Conservation (phyloP, 2,329 filamentous ascomycete genomes). For the Calonectria leucothoes region DNA sequence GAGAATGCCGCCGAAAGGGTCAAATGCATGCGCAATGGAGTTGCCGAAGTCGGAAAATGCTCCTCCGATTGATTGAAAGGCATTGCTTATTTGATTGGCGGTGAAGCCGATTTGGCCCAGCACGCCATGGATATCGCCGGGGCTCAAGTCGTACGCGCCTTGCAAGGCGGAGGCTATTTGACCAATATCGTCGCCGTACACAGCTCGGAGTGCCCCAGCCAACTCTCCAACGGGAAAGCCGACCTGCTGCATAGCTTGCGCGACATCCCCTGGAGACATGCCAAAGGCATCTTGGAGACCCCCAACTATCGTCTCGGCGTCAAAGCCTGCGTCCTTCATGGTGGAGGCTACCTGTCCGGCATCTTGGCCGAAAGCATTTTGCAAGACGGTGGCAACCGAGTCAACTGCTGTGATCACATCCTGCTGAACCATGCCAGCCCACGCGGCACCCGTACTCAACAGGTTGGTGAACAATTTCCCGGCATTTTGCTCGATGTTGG, state of each 20-base stretch:
- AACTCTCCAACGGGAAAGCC: neutral
- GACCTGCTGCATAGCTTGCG: neutral
- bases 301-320: neutral
- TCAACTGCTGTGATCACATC: neutral
- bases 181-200: neutral
- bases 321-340: neutral
- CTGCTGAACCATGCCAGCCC: slow-evolving; percentile 6
- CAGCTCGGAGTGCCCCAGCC: neutral
- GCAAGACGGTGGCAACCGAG: slow-evolving; percentile 5
- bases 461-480: neutral
- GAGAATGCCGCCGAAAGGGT: neutral
- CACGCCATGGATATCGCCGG: neutral
- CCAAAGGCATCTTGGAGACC: neutral
- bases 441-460: neutral
- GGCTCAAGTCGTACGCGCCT: neutral
- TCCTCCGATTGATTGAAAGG: neutral
- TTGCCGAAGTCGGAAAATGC: neutral
- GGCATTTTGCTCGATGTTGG: slow-evolving; percentile 7
- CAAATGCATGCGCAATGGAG: neutral
- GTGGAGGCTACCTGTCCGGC: neutral
- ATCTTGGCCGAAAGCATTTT: neutral
- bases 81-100: neutral
- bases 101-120: neutral
- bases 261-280: neutral
- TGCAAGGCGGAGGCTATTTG: slow-evolving; percentile 4